These are phyloP conservation scores for Daldinia sp. DNA, from an alignment of 2,329 filamentous ascomycete genomes.

Conservation along the genomic window DNA sequence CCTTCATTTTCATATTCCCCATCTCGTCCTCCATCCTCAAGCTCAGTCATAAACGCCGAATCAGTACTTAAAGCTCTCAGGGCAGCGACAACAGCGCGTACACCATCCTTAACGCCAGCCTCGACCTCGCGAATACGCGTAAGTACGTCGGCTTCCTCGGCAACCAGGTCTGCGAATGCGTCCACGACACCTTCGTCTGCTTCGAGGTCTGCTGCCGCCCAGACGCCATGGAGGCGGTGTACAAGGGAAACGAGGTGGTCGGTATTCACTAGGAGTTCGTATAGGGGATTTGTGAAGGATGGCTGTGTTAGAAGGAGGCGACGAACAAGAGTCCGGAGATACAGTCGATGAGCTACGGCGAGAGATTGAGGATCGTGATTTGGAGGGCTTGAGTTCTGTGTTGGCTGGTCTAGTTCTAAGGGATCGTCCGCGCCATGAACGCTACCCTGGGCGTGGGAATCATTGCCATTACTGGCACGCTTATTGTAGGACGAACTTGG, in stretches of 20 bases:
- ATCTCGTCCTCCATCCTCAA: constrained; percentile 52
- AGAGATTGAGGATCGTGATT: constrained; percentile 86
- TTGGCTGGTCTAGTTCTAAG: constrained; percentile 23
- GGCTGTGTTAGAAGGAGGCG: constrained; percentile 74
- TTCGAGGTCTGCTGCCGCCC: constrained; percentile 83
- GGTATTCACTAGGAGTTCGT: constrained; percentile 76
- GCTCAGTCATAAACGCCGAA: constrained; percentile 58
- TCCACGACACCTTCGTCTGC: constrained; percentile 85
- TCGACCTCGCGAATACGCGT: constrained; percentile 74
- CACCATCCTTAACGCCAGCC: constrained; percentile 72
- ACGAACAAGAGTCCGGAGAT: constrained; percentile 76
- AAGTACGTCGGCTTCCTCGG: constrained; percentile 78
- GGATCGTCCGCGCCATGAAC: constrained; percentile 23
- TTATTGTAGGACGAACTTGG: constrained; percentile 30
- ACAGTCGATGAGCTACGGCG: constrained; percentile 80
- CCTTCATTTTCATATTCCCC: constrained; percentile 31
- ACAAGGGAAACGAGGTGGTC: constrained; percentile 85
- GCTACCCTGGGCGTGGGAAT: constrained; percentile 4
- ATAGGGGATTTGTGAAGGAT: constrained; percentile 73
- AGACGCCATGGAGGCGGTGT: constrained; percentile 79
- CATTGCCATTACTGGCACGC: background rate
- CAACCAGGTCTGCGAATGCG: constrained; percentile 75
- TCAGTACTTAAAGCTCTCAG: constrained; percentile 62
- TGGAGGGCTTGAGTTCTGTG: constrained; percentile 40
- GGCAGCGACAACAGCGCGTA: constrained; percentile 74